phyloP scores from a whole-genome alignment of 2,329 filamentous ascomycete species.

The Ophiostoma perfectum region DNA sequence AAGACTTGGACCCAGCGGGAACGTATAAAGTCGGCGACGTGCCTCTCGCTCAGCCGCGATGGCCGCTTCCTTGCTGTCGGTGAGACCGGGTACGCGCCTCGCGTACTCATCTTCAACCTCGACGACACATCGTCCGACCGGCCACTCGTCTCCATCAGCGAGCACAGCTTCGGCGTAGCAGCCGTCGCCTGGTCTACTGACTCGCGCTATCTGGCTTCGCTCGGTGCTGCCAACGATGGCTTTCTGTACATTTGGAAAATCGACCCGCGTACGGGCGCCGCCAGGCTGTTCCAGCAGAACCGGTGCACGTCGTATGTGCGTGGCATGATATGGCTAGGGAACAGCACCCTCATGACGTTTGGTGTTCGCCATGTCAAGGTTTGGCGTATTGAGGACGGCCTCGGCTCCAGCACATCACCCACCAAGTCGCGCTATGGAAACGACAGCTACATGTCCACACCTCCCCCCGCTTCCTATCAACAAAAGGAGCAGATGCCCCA shows the following conservation, averaged over 20 bases:
- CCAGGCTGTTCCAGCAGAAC: conserved; percentile 76
- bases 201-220: conserved; percentile 77
- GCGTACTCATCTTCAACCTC: conserved; percentile 84
- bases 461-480: conserved; percentile 33
- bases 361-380: conserved; percentile 90
- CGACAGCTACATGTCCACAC: conserved; percentile 41
- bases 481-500: conserved; percentile 28
- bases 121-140: conserved; percentile 73
- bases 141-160: conserved; percentile 77
- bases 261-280: conserved; percentile 72
- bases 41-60: conserved; percentile 80
- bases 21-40: conserved; percentile 89
- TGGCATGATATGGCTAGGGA: conserved; percentile 87
- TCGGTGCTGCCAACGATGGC: conserved; percentile 86
- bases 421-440: conserved; percentile 54
- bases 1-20: conserved; percentile 85
- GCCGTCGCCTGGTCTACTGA: conserved; percentile 86
- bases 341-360: conserved; percentile 71
- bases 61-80: conserved; percentile 85
- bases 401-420: conserved; percentile 42
- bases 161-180: conserved; percentile 85
- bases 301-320: conserved; percentile 84
- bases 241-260: conserved; percentile 90
- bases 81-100: conserved; percentile 89
- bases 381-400: conserved; percentile 73